Percentiles rank a stretch among this genome's conserved stretches.
phyloP scores from a whole-genome alignment of 495 filamentous ascomycete species.

The Xylaria curta region DNA sequence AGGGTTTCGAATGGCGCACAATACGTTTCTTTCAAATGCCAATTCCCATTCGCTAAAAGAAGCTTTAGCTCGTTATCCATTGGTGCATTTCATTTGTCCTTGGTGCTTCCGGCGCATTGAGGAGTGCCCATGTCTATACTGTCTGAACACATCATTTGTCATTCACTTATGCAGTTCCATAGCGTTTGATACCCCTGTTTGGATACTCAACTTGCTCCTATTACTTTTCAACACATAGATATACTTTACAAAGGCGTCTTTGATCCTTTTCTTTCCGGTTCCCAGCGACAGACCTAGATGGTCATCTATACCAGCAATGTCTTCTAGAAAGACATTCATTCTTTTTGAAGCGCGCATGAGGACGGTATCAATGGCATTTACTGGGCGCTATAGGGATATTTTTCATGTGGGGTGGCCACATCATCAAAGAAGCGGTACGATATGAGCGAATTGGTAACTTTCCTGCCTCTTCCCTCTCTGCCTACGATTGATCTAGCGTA shows the following conservation, averaged over 20 bases:
- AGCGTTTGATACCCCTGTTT: conserved; percentile 25
- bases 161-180: conserved; percentile 18
- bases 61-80: background rate
- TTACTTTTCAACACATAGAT: background rate
- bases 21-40: background rate
- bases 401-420: background rate
- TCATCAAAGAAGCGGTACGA: background rate
- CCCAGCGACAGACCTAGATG: background rate
- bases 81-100: background rate
- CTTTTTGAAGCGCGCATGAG: background rate
- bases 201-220: background rate
- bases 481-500: background rate
- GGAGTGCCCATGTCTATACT: background rate
- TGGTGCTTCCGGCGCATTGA: background rate
- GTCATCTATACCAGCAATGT: conserved; percentile 1
- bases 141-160: conserved; percentile 3
- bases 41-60: background rate
- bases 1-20: conserved; percentile 7
- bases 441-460: conserved; percentile 4
- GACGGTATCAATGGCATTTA: conserved; percentile 12
- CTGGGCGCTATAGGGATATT: conserved; percentile 1
- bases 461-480: background rate
- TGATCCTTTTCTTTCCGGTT: background rate
- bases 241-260: conserved; percentile 2
- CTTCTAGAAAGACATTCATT: background rate